These are phyloP conservation scores for Naganishia randhawae DNA, from an alignment of 768 basidiomycete genomes.

Conservation along the genomic window DNA sequence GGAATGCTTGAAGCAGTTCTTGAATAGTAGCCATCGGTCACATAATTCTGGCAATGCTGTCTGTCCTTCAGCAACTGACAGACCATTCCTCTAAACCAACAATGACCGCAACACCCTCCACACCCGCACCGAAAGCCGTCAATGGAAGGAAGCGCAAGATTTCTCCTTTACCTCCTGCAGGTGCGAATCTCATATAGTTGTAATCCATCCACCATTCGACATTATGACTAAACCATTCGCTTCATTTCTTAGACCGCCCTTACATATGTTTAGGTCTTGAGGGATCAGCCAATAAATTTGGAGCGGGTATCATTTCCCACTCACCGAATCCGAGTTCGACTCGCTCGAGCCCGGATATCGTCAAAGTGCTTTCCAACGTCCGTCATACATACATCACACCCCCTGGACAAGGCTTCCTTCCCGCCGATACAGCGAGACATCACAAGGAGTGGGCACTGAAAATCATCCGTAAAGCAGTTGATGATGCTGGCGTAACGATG, in stretches of 20 bases:
- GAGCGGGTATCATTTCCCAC: slow-evolving; percentile 87
- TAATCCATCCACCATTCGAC: neutral
- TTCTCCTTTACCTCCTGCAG: slow-evolving; percentile 22
- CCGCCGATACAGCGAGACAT: slow-evolving; percentile 89
- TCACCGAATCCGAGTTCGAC: slow-evolving; percentile 49
- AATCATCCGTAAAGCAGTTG: slow-evolving; percentile 73
- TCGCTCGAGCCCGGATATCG: slow-evolving; percentile 49
- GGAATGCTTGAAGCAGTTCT: neutral
- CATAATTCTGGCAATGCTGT: too few species aligned
- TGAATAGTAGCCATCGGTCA: too few species aligned
- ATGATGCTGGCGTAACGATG: slow-evolving; percentile 65
- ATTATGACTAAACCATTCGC: neutral
- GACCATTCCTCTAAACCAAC: neutral
- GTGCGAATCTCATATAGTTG: neutral
- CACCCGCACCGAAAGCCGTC: neutral
- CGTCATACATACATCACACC: slow-evolving; percentile 99
- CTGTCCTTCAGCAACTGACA: neutral
- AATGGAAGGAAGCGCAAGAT: slow-evolving; percentile 24
- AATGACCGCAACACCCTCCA: neutral
- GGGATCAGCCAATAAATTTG: slow-evolving; percentile 96
- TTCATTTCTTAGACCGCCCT: slow-evolving; percentile 36
- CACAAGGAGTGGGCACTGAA: slow-evolving; percentile 87
- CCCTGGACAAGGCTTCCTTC: slow-evolving; percentile 94
- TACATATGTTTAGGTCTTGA: slow-evolving; percentile 87
- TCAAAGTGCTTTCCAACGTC: slow-evolving; percentile 79